Evolutionary conservation across 2,329 filamentous ascomycete genomes (phyloP).

Genomic region (Hortaea werneckii): DNA sequence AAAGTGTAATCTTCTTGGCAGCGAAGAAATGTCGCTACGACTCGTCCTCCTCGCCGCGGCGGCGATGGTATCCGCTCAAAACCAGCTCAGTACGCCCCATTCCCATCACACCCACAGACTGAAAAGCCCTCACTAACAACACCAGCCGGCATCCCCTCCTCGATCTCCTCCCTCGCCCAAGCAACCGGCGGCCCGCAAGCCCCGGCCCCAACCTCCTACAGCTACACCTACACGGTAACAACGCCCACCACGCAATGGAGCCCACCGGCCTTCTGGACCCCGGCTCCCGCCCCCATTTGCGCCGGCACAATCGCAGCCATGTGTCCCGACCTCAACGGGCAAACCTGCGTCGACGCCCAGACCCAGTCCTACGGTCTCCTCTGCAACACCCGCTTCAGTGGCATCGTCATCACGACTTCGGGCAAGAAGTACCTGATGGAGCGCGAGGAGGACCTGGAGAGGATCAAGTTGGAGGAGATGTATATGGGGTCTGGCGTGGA

Average conservation of each 20-base stretch:
- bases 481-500: slow-evolving; percentile 1
- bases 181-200: not conserved
- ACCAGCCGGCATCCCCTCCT: slow-evolving; percentile 3
- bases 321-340: slow-evolving; percentile 8
- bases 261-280: slow-evolving; percentile 8
- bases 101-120: not conserved
- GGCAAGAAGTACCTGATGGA: slow-evolving; percentile 9
- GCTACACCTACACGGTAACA: slow-evolving; percentile 9
- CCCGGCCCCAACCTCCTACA: slow-evolving; percentile 5
- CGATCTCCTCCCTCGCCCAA: not conserved
- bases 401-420: slow-evolving; percentile 10
- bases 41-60: not conserved
- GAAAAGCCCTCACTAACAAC: not conserved
- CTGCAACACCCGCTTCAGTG: slow-evolving; percentile 10
- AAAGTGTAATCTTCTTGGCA: not conserved
- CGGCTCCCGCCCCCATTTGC: slow-evolving; percentile 9
- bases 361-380: slow-evolving; percentile 10
- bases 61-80: not conserved
- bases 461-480: not conserved
- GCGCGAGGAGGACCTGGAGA: not conserved
- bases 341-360: slow-evolving; percentile 7
- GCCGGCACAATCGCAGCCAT: slow-evolving; percentile 4
- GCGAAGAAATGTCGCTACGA: not conserved
- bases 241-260: slow-evolving; percentile 10
- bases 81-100: not conserved